Evolutionary conservation across 2,329 filamentous ascomycete species (phyloP).

Genomic region (Microdochium nivale): DNA sequence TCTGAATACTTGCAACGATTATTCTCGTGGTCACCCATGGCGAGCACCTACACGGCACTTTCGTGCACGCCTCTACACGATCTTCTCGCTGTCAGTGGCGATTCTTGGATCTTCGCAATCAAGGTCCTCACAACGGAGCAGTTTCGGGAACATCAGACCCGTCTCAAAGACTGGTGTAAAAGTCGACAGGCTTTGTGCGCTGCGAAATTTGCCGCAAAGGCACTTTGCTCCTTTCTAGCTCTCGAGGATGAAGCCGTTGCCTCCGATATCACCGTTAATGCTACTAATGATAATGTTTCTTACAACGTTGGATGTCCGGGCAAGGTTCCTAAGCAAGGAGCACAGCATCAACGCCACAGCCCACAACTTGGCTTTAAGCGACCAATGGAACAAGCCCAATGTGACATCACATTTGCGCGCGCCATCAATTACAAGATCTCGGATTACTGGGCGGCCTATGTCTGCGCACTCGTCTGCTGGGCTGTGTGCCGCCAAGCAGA

Average conservation of each 20-base stretch:
- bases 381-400: slow-evolving; percentile 1
- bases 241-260: background rate
- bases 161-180: slow-evolving; percentile 33
- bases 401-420: background rate
- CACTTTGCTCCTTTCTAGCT: slow-evolving; percentile 36
- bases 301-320: background rate
- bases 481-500: slow-evolving; percentile 31
- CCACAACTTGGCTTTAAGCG: background rate
- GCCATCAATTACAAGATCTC: slow-evolving; percentile 37
- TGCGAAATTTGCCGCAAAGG: slow-evolving; percentile 40
- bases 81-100: slow-evolving; percentile 48
- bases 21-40: slow-evolving; percentile 35
- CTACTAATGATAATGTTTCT: slow-evolving; percentile 4
- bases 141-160: slow-evolving; percentile 37
- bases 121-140: slow-evolving; percentile 36
- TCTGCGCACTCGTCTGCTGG: slow-evolving; percentile 52
- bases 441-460: slow-evolving; percentile 74
- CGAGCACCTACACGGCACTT: slow-evolving; percentile 47
- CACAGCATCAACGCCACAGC: no score
- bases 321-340: background rate
- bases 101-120: slow-evolving; percentile 48
- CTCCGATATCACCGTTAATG: slow-evolving; percentile 9
- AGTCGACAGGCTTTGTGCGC: slow-evolving; percentile 18
- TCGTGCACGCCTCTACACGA: slow-evolving; percentile 50
- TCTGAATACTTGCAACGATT: slow-evolving; percentile 25